Evolutionary conservation across 1,284 basidiomycete species (phyloP).

Genomic region (Trametes sp.): DNA sequence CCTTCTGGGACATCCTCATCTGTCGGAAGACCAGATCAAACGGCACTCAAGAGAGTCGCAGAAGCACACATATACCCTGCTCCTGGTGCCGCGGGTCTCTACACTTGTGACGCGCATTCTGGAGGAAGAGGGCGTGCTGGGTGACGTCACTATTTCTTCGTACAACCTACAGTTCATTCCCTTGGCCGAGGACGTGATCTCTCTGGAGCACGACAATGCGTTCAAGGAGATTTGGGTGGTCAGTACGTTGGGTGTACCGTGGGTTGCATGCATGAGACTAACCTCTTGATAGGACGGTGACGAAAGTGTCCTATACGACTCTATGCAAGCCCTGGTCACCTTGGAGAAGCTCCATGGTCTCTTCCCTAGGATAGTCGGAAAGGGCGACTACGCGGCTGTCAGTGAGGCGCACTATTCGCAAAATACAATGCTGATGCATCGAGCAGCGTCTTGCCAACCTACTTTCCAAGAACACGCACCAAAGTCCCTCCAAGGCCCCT

Average conservation of each 20-base stretch:
- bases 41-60: conserved; percentile 69
- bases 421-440: not conserved
- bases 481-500: conserved; percentile 44
- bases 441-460: conserved; percentile 79
- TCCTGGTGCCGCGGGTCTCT: conserved; percentile 90
- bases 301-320: conserved; percentile 89
- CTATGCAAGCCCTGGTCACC: conserved; percentile 86
- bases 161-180: conserved; percentile 96
- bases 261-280: not conserved
- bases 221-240: conserved; percentile 91
- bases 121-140: conserved; percentile 92
- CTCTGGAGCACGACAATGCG: conserved; percentile 84
- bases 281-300: conserved; percentile 80
- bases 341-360: conserved; percentile 89
- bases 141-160: conserved; percentile 85
- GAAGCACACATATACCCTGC: conserved; percentile 87
- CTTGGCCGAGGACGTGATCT: conserved; percentile 89
- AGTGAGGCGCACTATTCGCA: conserved; percentile 35
- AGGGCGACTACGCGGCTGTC: conserved; percentile 91
- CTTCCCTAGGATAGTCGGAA: conserved; percentile 93
- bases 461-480: conserved; percentile 66
- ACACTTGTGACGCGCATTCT: conserved; percentile 85
- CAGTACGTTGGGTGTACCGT: conserved; percentile 38
- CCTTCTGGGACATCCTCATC: conserved; percentile 22
- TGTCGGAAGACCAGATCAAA: conserved; percentile 85